Percentiles rank a stretch among this genome's conserved stretches.
phyloP scores from a whole-genome alignment of 495 filamentous ascomycete genomes.

The Annulohypoxylon stygium region DNA sequence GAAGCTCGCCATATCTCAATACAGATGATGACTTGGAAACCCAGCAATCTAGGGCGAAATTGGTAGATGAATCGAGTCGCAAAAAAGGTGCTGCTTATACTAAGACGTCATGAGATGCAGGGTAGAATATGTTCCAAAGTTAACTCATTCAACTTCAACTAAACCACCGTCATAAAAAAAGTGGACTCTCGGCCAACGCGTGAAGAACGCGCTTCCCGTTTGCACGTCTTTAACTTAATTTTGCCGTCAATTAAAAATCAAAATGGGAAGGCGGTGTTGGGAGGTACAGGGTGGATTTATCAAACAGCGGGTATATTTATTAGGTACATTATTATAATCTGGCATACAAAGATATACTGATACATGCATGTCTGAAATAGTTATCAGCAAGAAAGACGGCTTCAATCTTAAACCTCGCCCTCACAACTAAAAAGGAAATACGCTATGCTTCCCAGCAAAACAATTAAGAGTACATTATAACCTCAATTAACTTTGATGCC shows the following conservation, averaged over 20 bases:
- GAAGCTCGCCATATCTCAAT: conserved; percentile 78
- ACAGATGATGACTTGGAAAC: background rate
- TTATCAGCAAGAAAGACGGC: background rate
- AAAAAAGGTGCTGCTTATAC: background rate
- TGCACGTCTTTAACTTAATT: conserved; percentile 1
- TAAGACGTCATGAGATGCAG: conserved; percentile 2
- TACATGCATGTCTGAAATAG: background rate
- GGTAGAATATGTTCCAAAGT: background rate
- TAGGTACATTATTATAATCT: too few species aligned
- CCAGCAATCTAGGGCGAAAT: background rate
- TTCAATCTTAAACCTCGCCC: background rate
- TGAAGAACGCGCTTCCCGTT: conserved; percentile 38
- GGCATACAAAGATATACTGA: background rate
- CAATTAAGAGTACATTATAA: background rate
- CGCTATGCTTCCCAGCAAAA: conserved; percentile 19
- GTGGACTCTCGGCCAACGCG: conserved; percentile 33
- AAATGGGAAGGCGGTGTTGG: conserved; percentile 35
- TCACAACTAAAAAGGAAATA: background rate
- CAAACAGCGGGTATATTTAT: background rate
- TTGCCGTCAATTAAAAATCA: background rate
- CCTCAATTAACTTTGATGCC: background rate
- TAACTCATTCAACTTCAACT: conserved; percentile 2
- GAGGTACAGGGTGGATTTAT: background rate
- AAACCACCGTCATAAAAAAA: background rate
- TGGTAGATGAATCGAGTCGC: background rate